Base-by-base conservation (phyloP, 768 basidiomycete species). In the Fomitopsis pulvina region DNA sequence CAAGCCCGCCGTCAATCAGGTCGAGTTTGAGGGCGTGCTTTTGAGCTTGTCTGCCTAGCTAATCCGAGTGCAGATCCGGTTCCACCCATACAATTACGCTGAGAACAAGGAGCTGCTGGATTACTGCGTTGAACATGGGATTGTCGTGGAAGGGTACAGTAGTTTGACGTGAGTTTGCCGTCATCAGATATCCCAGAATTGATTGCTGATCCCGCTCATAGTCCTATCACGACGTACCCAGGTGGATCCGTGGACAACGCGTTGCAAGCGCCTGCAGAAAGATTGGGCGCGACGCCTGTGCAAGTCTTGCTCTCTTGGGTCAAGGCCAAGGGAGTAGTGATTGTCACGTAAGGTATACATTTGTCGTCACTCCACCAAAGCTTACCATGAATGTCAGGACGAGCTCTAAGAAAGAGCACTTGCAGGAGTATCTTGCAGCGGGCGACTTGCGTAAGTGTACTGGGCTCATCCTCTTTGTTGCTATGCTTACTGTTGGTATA, bases 301-400 rank as follows among this genome's bases (percentile, higher is more conserved):
- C 87, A 90, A 57, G 79, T 87, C 29, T 66, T 89, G 21, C 75
- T 89, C 45, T 66, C 75, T 1, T 90, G 87, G 87, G 79, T 79
- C 1, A 75, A 71, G 57, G 72, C 75, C 26, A 89, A 90, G 60
- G 80, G 80, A 26, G 77, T 71, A 1, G 77, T 80, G 5, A 76
- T 86, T 44, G 81, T 87, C 52, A 87, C 85, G 81, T 61, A 48
- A 52, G 57, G 48, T 52, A 16, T 16, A 16, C 14, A 28, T 22
- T 47, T 14, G 41, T 37, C 34, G 10, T 25, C 25, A 11, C 28
- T 4, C 9, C 6, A 4, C 12, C 12, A 9, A 22, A 27, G 12
- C 29, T 50, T 2, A 43, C 9, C 2, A n/a, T 14, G 12, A 1
- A 21, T 7, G 39, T 12, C 20, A 84, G 83, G 5, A 87, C 83